Conservation (phyloP, 192 early-diverging fungal species). For the Entophlyctis helioformis region DNA sequence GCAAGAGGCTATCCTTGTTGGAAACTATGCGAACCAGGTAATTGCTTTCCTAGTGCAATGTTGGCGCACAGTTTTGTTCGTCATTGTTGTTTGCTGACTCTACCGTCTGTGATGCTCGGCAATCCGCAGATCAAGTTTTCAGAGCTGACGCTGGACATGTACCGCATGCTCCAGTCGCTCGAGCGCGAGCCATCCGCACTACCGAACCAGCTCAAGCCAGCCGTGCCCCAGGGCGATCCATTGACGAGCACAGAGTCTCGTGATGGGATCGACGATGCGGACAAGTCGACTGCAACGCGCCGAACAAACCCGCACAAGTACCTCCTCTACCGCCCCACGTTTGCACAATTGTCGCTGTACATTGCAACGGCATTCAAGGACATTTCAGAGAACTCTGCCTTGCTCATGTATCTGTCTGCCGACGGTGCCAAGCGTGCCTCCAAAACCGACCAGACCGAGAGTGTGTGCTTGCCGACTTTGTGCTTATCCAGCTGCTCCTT, state of each 20-base stretch:
- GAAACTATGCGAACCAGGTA: constrained; percentile 85
- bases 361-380: constrained; percentile 92
- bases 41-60: too few species aligned
- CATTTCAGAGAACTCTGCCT: constrained; percentile 69
- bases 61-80: too few species aligned
- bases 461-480: too few species aligned
- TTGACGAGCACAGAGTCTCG: too few species aligned
- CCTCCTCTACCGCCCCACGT: constrained; percentile 78
- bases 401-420: constrained; percentile 84
- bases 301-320: constrained; percentile 85
- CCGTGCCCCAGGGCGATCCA: constrained; percentile 8
- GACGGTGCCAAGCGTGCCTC: constrained; percentile 52
- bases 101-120: too few species aligned
- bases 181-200: constrained; percentile 54
- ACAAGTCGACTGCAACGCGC: constrained; percentile 19
- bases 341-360: constrained; percentile 85
- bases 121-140: constrained; percentile 97
- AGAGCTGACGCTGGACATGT: constrained; percentile 93
- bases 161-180: constrained; percentile 87
- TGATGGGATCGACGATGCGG: constrained; percentile 32
- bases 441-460: constrained; percentile 22
- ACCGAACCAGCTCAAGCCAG: background rate
- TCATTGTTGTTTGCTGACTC: too few species aligned
- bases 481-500: too few species aligned
- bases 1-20: constrained; percentile 93